These are phyloP conservation scores for Zostera marina DNA, from an alignment of 116 monocot species.

Conservation along the genomic window DNA sequence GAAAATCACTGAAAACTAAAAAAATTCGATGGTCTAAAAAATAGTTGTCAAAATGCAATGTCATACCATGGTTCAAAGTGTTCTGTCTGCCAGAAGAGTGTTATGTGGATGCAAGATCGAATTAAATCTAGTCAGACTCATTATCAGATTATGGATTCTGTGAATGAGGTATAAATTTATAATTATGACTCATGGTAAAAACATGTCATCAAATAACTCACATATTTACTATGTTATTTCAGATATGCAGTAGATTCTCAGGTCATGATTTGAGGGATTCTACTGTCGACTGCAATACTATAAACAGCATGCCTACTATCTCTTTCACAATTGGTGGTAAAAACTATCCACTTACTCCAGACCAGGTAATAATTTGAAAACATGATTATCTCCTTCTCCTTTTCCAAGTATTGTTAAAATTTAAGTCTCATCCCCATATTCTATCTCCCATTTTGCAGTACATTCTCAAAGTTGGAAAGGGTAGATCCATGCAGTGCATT, in stretches of 20 bases:
- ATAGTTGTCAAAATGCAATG: no score
- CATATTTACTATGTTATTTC: background rate
- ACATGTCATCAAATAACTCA: no score
- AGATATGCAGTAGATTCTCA: conserved; percentile 75
- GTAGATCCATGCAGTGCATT: conserved; percentile 48
- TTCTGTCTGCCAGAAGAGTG: conserved; percentile 56
- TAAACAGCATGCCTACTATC: conserved; percentile 47
- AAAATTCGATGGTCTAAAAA: no score
- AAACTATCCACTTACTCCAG: conserved; percentile 47
- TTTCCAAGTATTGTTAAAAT: no score
- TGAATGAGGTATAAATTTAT: conserved; percentile 29
- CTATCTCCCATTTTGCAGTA: conserved; percentile 23
- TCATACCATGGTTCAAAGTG: conserved; percentile 30
- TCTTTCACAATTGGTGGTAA: conserved; percentile 85
- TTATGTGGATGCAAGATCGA: conserved; percentile 71
- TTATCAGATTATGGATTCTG: conserved; percentile 29
- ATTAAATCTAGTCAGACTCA: conserved; percentile 38
- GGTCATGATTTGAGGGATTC: conserved; percentile 79
- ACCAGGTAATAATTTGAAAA: conserved; percentile 38
- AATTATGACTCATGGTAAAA: no score
- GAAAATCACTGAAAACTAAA: no score
- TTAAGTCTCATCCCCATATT: background rate
- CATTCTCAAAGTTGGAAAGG: conserved; percentile 53
- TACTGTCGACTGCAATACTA: conserved; percentile 44
- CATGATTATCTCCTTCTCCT: background rate